Conservation (phyloP, 208 protist genomes). For the Willaertia magna region DNA sequence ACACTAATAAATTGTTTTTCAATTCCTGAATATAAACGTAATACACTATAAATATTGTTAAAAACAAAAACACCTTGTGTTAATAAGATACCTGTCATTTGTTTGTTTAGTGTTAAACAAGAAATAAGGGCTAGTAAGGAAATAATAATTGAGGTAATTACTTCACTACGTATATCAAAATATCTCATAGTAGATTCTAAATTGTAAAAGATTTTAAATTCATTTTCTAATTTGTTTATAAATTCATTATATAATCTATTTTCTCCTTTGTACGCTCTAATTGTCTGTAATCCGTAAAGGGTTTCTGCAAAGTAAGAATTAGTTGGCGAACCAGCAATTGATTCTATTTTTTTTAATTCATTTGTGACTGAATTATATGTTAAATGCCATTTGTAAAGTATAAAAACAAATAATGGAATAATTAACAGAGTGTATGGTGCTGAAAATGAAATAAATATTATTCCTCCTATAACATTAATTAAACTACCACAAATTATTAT, state of each 20-base stretch:
- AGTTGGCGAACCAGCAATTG: slow-evolving; percentile 13
- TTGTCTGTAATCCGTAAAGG: slow-evolving; percentile 41
- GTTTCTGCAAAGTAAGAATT: slow-evolving; percentile 51
- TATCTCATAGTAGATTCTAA: neutral
- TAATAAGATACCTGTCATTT: no score
- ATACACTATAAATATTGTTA: neutral
- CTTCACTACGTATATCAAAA: neutral
- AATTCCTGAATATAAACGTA: neutral
- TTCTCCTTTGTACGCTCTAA: slow-evolving; percentile 39
- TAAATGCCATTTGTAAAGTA: no score
- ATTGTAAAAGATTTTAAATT: neutral
- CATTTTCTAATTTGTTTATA: neutral
- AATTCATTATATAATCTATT: neutral
- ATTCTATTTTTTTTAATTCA: slow-evolving; percentile 12
- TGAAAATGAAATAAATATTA: neutral
- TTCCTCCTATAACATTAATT: neutral
- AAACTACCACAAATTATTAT: no score
- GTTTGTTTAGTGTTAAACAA: neutral
- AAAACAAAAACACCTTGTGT: neutral
- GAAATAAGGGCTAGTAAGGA: neutral
- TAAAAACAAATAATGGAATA: neutral
- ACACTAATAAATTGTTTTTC: neutral
- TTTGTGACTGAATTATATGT: neutral
- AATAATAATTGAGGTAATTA: neutral
- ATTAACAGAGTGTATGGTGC: neutral